phyloP scores from a whole-genome alignment of 352 stramenopile genomes.

The Phytopythium boreale region DNA sequence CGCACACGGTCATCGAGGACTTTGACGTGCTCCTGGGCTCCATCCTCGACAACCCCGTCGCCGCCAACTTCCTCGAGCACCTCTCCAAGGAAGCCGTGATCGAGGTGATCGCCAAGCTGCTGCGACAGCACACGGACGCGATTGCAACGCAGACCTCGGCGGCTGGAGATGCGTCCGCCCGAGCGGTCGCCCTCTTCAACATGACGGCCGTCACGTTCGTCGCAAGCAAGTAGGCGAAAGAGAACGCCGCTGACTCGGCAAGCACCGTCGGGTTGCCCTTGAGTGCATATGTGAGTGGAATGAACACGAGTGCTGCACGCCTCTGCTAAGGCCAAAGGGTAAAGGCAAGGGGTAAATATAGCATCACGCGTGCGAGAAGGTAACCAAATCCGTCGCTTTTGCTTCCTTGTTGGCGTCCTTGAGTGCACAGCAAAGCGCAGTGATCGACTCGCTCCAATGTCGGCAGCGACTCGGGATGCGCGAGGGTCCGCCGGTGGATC shows the following conservation, averaged over 20 bases:
- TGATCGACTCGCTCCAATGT: neutral
- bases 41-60: neutral
- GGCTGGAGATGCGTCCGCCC: neutral
- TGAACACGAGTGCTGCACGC: neutral
- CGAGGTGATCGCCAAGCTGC: neutral
- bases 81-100: slow-evolving; percentile 2
- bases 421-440: no score
- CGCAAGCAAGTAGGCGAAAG: neutral
- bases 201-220: slow-evolving; percentile 4
- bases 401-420: neutral
- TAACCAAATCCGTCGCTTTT: neutral
- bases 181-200: neutral
- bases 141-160: neutral
- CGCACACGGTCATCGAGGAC: slow-evolving; percentile 1
- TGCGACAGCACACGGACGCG: neutral
- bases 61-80: slow-evolving; percentile 8
- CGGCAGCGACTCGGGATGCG: neutral
- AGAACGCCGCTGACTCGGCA: neutral
- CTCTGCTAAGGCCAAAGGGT: no score
- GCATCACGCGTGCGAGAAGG: neutral
- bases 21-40: neutral
- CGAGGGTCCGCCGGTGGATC: neutral
- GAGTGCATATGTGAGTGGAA: neutral
- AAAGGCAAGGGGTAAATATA: neutral
- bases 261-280: neutral